phyloP scores from a whole-genome alignment of 2,329 filamentous ascomycete species.

The Diaporthe destruens region DNA sequence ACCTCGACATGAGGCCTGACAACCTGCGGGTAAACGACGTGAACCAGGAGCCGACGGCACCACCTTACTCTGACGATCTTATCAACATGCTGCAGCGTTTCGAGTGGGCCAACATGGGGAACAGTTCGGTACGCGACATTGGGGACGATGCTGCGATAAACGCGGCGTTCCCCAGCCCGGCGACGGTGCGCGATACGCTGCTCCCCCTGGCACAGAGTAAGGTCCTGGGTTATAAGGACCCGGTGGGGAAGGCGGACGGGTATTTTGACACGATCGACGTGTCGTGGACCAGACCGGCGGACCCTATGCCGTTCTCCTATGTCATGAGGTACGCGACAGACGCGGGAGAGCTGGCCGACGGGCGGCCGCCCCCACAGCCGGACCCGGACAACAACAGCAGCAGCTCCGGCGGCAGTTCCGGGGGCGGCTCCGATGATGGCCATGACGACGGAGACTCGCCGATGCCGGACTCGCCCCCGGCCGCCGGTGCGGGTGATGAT shows the following conservation, averaged over 20 bases:
- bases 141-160: background rate
- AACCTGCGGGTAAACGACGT: background rate
- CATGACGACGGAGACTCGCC: background rate
- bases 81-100: background rate
- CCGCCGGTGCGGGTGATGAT: background rate
- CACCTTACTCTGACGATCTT: conserved; percentile 19
- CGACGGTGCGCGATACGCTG: background rate
- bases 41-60: conserved; percentile 5
- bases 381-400: background rate
- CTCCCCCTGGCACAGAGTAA: background rate
- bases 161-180: conserved; percentile 14
- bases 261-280: background rate
- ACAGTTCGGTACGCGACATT: background rate
- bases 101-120: background rate
- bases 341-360: background rate
- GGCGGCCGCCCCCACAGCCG: background rate
- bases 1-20: background rate
- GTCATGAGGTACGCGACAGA: background rate
- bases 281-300: background rate
- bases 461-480: background rate
- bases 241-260: background rate
- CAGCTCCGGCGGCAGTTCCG: too few relatives aligned
- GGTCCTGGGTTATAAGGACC: background rate
- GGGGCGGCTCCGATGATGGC: too few relatives aligned
- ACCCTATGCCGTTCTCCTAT: conserved; percentile 6